These are phyloP conservation scores for Macroventuria anomochaeta DNA, from an alignment of 2,329 filamentous ascomycete species.

Conservation along the genomic window DNA sequence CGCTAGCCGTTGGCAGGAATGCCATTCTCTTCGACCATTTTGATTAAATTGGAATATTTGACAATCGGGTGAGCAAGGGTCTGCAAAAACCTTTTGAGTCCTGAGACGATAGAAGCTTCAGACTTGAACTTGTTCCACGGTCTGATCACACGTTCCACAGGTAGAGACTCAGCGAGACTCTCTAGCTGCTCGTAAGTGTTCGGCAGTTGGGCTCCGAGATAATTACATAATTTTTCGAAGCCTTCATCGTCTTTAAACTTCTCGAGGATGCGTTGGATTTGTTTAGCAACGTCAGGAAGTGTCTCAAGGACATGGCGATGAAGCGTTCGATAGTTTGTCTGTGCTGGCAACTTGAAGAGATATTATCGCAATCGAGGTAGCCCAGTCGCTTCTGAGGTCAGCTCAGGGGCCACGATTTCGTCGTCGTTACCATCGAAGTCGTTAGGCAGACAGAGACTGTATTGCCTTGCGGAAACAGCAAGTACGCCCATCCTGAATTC, in stretches of 20 bases:
- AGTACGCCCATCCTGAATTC: conserved; percentile 7
- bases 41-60: conserved; percentile 8
- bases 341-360: conserved; percentile 8
- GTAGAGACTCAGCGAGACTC: neutral
- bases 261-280: conserved; percentile 3
- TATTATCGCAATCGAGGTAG: conserved; percentile 10
- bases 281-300: neutral
- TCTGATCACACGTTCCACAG: neutral
- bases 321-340: conserved; percentile 9
- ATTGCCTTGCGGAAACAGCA: conserved; percentile 8
- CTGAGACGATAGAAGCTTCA: neutral
- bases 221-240: conserved; percentile 13
- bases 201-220: neutral
- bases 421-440: neutral
- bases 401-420: neutral
- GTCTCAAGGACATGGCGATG: conserved; percentile 12
- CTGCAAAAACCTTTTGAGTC: neutral
- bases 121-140: neutral
- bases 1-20: conserved; percentile 15
- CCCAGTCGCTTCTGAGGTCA: conserved; percentile 5
- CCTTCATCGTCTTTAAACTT: conserved; percentile 10
- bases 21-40: conserved; percentile 20
- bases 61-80: conserved; percentile 1
- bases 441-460: conserved; percentile 3
- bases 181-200: neutral